Base-by-base conservation (phyloP, 208 protist genomes). In the Trypanosoma avium region DNA sequence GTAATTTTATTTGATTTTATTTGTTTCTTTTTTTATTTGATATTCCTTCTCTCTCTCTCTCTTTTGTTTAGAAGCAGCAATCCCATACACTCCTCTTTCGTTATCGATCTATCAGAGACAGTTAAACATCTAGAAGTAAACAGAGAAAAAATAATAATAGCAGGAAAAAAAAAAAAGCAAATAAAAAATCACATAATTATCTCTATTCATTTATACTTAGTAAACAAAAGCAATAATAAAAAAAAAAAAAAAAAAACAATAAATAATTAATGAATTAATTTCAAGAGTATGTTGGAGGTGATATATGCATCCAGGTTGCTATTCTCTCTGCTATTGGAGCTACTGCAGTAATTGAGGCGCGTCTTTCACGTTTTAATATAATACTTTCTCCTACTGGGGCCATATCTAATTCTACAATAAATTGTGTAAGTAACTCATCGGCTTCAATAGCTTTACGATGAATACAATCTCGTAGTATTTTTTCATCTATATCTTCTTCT, bases 401-500 rank as follows among this genome's bases (percentile, higher is more conserved):
- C 5, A 79, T 63, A 55, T 90, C 81, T 1, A 93, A 56, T 36
- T 77, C 70, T 13, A 73, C 70, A 12, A 93, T 72, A 48, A 77
- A 86, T 60, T 88, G 81, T 36, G 87, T 90, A 22, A 93, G 79
- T 10, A 88, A 67, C 70, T 93, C 87, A 69, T 90, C 84, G 12
- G 81, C 78, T 42, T 81, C 63, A 19, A 79, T 45, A 2, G 77
- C 79, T 10, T 72, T 64, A n/a, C 46, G 56, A 19, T 74, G 30
- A 46, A 88, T 55, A 26, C 55, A 54, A 12, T 45, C 48, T 26
- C 46, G 15, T 46, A 53, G 38, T 13, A 12, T 38, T 50, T 54
- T 43, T 27, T 61, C 58, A 7, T 27, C 65, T 17, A 8, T 58
- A 27, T 48, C 63, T 24, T 45, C 53, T 2, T 46, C 21, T 32